phyloP scores from a whole-genome alignment of 805 yeast genomes.

The Candida pseudofarinosa region DNA sequence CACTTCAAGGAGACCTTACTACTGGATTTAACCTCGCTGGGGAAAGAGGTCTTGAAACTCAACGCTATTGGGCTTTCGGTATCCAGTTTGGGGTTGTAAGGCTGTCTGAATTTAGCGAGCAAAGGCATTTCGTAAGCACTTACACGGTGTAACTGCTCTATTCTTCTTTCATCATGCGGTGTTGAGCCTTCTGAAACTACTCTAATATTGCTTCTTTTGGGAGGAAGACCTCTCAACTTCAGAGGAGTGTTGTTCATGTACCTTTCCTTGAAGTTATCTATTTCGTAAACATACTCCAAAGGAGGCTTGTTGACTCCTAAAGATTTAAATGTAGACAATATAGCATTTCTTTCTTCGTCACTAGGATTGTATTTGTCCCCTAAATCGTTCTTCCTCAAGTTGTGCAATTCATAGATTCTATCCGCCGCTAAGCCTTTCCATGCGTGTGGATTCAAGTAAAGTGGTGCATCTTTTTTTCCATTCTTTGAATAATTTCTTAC shows the following conservation, averaged over 20 bases:
- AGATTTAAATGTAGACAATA: constrained; percentile 34
- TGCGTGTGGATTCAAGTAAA: constrained; percentile 58
- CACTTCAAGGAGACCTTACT: constrained; percentile 65
- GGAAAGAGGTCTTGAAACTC: constrained; percentile 61
- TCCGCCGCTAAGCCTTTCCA: constrained; percentile 71
- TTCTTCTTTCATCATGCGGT: constrained; percentile 56
- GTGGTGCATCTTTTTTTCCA: constrained; percentile 13
- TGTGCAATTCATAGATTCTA: constrained; percentile 56
- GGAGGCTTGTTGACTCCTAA: constrained; percentile 29
- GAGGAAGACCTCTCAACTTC: constrained; percentile 33
- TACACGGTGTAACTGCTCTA: constrained; percentile 70
- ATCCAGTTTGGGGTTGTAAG: constrained; percentile 48
- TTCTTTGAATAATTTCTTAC: not conserved
- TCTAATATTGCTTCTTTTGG: constrained; percentile 30
- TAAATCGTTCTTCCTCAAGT: constrained; percentile 48
- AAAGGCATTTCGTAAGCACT: constrained; percentile 93
- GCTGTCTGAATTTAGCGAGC: constrained; percentile 69
- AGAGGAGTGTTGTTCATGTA: constrained; percentile 39
- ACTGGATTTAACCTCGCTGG: constrained; percentile 68
- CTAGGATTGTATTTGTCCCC: constrained; percentile 40
- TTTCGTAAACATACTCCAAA: constrained; percentile 37
- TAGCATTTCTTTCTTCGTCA: constrained; percentile 61
- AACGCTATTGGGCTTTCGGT: constrained; percentile 55
- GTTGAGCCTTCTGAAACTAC: constrained; percentile 34
- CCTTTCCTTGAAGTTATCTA: constrained; percentile 40